Evolutionary conservation across 805 yeast genomes (phyloP), one percentile per base, ranked within the genome.

Genomic region (Sugiyamaella chiloensis): DNA sequence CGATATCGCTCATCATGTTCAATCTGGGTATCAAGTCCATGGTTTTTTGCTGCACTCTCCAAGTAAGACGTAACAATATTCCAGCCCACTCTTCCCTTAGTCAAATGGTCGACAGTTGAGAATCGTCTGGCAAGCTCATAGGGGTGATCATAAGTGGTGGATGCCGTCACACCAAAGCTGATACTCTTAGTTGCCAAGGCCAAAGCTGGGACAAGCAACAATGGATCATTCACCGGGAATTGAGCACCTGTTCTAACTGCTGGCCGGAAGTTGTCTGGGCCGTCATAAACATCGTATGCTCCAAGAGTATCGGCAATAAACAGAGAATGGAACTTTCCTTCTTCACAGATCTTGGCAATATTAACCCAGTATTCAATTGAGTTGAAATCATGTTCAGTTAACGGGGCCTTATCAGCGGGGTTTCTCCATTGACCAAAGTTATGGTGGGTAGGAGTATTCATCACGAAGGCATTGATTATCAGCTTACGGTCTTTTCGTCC

Each of bases 21-120:
- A 8, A 74, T 71, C 21, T 68, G 59, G 4, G 54, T 40, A 39
- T 63, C 65, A 5, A 68, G 68, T 49, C 71, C 71, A 26, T 70
- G 53, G 47, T 71, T 70, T 48, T 69, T 58, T 2, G 75, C 70
- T 3, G 72, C 75, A 55, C 71, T 63, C 40, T 71, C 74, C 40
- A 70, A 60, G 45, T 71, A 71, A 1, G 74, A 68, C 5, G 74
- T 66, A 24, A 73, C 76, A n/a, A 73, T 66, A 52, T 73, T 73
- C 77, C 77, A 73, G 14, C 76, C 77, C 43, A 73, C 57, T 51
- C 77, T 61, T 3, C 76, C 77, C 6, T 60, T 60, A 5, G 72
- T 64, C 32, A 71, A 61, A 49, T 71, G 73, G 49, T 73, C 77
- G 42, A 73, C 58, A 0, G 77, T 71, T 9, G 75, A 73, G 49